Evolutionary conservation across 2,329 filamentous ascomycete species (phyloP).

Genomic region (Fusarium transvaalense): DNA sequence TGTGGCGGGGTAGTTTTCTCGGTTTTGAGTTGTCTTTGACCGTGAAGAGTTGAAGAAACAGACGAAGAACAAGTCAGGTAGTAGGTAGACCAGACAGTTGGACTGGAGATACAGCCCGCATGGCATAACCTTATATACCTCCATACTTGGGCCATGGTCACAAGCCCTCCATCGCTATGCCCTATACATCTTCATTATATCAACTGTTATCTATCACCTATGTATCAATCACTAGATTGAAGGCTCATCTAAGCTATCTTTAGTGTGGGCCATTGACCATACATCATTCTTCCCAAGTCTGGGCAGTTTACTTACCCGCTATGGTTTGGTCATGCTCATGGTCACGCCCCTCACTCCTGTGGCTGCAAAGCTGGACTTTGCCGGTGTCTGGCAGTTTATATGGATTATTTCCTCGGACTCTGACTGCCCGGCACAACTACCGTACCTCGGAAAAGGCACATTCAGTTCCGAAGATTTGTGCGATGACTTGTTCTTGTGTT

Average conservation of each 20-base stretch:
- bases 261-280: not conserved
- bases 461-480: not conserved
- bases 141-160: not conserved
- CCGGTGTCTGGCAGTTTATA: not conserved
- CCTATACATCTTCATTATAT: not conserved
- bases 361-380: not conserved
- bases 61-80: not conserved
- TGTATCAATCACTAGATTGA: not conserved
- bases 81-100: not conserved
- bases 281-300: not conserved
- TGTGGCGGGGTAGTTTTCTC: constrained; percentile 2
- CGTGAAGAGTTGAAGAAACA: not conserved
- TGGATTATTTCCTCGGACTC: constrained; percentile 1
- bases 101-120: not conserved
- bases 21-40: not conserved
- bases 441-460: constrained; percentile 4
- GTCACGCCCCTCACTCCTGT: not conserved
- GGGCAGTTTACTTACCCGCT: constrained; percentile 7
- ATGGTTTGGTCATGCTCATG: not conserved
- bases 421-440: constrained; percentile 13
- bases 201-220: not conserved
- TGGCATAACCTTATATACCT: not conserved
- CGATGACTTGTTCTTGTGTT: not conserved
- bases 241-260: not conserved
- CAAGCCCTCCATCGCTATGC: not conserved